Evolutionary conservation across 768 basidiomycete species (phyloP), one percentile per base, ranked within the genome.

Genomic region (Psilocybe sp.): DNA sequence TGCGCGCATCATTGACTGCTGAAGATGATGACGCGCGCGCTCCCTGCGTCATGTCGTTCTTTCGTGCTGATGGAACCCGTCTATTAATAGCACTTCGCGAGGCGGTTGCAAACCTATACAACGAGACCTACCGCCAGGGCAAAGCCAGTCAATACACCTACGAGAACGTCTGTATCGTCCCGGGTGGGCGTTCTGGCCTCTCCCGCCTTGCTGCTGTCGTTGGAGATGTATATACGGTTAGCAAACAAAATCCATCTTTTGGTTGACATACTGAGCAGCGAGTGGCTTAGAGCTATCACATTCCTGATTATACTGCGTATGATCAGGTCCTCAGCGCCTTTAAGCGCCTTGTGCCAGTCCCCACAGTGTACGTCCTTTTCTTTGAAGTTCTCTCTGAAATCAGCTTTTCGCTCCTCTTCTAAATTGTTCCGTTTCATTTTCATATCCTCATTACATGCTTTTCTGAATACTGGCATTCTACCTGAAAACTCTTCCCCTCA

Each of bases 121-220:
- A 98, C 64, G 72, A 79, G 44, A 89, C 87, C 2, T 96, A 96
- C 65, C 82, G 95, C 32, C 68, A 87, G 57, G 89, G 82, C 41
- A 95, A 89, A 69, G 51, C 66, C 7, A 92, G 88, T 56, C 78
- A 95, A 57, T 98, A 97, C 65, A 94, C 92, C 1, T 88, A 76
- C 56, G 92, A 95, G 69, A 98, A 98, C 61, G 87, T 92, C 11
- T 93, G 90, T 60, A 96, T 98, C 58, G 94, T 97, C 0, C 95
- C 95, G 11, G 95, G 95, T 39, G 95, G 95, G 13, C 85, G 92
- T 47, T 77, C 94, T 2, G 94, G 94, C 10, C 77, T 98, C 54
- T 89, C 91, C 23, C 85, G 95, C 52, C 79, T 98, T 18, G 93
- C 94, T 12, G 90, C 95, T 13, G 94, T 98, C 44, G 80, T 98